These are phyloP conservation scores for Volvox carteri DNA, from an alignment of 163 green algal genomes.

Conservation along the genomic window DNA sequence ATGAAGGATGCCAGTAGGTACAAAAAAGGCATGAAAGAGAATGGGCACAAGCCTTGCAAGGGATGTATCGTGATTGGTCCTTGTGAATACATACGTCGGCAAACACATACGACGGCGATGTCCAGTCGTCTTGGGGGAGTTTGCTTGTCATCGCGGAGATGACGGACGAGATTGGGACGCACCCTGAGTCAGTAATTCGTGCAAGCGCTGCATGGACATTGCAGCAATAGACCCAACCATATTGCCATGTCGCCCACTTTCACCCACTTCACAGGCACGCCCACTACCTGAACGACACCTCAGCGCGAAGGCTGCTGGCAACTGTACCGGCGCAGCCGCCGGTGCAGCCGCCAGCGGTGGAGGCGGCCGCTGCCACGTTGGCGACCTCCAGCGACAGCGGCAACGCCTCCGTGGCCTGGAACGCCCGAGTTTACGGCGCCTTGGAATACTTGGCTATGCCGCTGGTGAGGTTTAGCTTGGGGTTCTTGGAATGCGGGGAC, in stretches of 20 bases:
- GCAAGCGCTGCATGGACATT: neutral
- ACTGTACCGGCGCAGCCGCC: neutral
- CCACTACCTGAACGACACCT: neutral
- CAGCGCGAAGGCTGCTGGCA: neutral
- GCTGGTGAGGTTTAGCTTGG: slow-evolving; percentile 1
- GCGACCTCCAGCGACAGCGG: neutral
- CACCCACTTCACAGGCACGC: neutral
- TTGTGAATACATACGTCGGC: neutral
- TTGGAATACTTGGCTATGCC: neutral
- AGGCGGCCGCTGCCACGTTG: too few relatives aligned
- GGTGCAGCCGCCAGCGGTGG: too few relatives aligned
- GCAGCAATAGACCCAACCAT: too few relatives aligned
- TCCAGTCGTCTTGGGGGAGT: neutral
- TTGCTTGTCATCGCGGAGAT: neutral
- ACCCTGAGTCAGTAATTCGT: neutral
- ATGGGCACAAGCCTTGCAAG: too few relatives aligned
- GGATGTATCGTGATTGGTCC: neutral
- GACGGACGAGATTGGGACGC: neutral
- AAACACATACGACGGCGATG: neutral
- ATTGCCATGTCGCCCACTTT: too few relatives aligned
- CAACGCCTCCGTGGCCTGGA: neutral
- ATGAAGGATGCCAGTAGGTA: neutral
- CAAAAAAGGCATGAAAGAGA: neutral
- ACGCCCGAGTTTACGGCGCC: neutral
- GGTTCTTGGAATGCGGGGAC: too few relatives aligned